Conservation (phyloP, 345 rosid species). For the Diplotaxis tenuifolia region DNA sequence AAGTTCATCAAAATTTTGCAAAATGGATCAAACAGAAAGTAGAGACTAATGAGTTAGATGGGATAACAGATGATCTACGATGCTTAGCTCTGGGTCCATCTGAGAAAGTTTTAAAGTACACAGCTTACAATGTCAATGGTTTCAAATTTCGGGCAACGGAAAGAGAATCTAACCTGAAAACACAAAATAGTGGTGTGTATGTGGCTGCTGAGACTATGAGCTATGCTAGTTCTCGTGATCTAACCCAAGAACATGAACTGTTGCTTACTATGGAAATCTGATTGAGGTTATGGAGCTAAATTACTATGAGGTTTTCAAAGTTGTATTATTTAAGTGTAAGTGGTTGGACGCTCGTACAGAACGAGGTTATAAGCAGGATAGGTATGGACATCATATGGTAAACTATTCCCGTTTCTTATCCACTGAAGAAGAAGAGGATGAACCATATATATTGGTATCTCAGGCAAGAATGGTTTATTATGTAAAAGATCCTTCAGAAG, state of each 20-base stretch:
- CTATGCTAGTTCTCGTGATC: slow-evolving; percentile 9
- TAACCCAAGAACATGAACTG: neutral
- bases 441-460: neutral
- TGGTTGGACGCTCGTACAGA: neutral
- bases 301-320: slow-evolving; percentile 5
- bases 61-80: neutral
- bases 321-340: neutral
- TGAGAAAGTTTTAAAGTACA: neutral
- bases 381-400: neutral
- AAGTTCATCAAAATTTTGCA: slow-evolving; percentile 13
- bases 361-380: neutral
- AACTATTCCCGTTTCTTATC: slow-evolving; percentile 6
- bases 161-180: neutral
- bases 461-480: neutral
- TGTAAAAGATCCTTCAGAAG: neutral
- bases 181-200: slow-evolving; percentile 15
- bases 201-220: slow-evolving; percentile 13
- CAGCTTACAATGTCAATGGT: slow-evolving; percentile 1
- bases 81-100: slow-evolving; percentile 11
- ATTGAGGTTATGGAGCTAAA: slow-evolving; percentile 7
- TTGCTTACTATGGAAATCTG: neutral
- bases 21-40: neutral
- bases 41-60: neutral
- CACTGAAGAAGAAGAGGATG: neutral
- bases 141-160: neutral